Base-by-base conservation (phyloP, 306 rosid species). In the Quercus aquifolioides region DNA sequence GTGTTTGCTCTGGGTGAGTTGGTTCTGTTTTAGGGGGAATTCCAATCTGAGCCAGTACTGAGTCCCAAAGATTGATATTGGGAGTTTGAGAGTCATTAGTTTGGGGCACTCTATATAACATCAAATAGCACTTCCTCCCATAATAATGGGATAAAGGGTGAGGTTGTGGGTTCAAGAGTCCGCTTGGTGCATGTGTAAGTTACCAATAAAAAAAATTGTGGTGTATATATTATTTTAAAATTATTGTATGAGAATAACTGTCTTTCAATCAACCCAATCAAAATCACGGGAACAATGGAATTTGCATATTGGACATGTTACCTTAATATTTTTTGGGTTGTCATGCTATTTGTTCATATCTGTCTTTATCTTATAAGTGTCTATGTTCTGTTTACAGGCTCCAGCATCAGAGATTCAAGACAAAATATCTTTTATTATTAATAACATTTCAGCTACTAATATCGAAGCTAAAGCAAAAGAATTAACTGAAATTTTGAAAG, bases 341-440 rank as follows among this genome's bases (percentile, higher is more conserved):
- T 51, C 31, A 60, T 41, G 43, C 59, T 5, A 71, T 57, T 58
- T 31, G 77, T 25, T 20, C 78, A 74, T 54, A n/a, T 76, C 55
- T 67, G 33, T 59, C 13, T 80, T 71, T 31, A 7, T 69, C 69
- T 76, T 49, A 11, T 49, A 49, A 46, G 60, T 26, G n/a, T 79
- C 56, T 81, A 25, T 70, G 35, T 77, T 60, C 78, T 85, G 69
- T 74, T 55, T 54, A 67, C 90, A 93, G 99, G 94, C 98, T 75
- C 99, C 99, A 23, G 98, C 90, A 78, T 91, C 97, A 31, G 99
- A 93, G 86, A 90, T 88, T 78, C 98, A 93, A 81, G 99, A 96
- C 91, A 96, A 96, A 82, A 89, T 96, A 80, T 96, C 94, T 60
- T 96, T 96, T 85, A 90, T 96, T 67, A 92, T 93, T 71, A 96